These are phyloP conservation scores for Fusarium sp. DNA, from an alignment of 2,329 filamentous ascomycete species.

Conservation along the genomic window DNA sequence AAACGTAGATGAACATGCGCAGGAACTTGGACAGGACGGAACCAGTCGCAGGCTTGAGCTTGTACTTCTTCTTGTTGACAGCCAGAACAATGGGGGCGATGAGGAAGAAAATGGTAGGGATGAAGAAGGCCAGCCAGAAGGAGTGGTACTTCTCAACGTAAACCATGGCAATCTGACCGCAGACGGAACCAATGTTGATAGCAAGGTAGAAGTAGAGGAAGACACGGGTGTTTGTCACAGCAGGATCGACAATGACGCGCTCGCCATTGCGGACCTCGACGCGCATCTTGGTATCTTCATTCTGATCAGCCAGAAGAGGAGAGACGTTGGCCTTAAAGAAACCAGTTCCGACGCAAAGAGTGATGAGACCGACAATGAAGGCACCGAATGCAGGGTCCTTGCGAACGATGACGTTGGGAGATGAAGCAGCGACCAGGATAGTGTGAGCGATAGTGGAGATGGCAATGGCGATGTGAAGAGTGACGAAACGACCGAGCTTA, in stretches of 20 bases:
- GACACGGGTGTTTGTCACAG: constrained; percentile 74
- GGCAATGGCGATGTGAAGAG: constrained; percentile 74
- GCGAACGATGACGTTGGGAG: constrained; percentile 71
- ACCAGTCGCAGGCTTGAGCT: constrained; percentile 73
- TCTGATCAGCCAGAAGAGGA: constrained; percentile 77
- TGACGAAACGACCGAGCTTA: constrained; percentile 78
- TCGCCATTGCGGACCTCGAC: constrained; percentile 69
- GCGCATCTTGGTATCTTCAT: constrained; percentile 67
- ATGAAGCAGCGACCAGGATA: constrained; percentile 72
- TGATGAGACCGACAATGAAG: constrained; percentile 73
- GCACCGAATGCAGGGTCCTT: constrained; percentile 69
- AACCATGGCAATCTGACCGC: constrained; percentile 71
- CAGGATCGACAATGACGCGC: constrained; percentile 77
- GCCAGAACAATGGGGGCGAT: constrained; percentile 71
- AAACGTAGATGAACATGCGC: constrained; percentile 68
- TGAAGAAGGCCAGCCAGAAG: constrained; percentile 77
- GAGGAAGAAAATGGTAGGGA: constrained; percentile 75
- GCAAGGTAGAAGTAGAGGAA: constrained; percentile 70
- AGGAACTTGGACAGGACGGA: constrained; percentile 77
- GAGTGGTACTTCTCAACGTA: constrained; percentile 82
- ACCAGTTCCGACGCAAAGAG: constrained; percentile 73
- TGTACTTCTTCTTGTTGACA: constrained; percentile 71
- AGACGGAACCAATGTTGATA: constrained; percentile 74
- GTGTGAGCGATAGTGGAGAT: constrained; percentile 74
- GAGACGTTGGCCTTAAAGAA: constrained; percentile 87